Base-by-base conservation (phyloP, 2,329 filamentous ascomycete species). In the Colletotrichum graminicola region DNA sequence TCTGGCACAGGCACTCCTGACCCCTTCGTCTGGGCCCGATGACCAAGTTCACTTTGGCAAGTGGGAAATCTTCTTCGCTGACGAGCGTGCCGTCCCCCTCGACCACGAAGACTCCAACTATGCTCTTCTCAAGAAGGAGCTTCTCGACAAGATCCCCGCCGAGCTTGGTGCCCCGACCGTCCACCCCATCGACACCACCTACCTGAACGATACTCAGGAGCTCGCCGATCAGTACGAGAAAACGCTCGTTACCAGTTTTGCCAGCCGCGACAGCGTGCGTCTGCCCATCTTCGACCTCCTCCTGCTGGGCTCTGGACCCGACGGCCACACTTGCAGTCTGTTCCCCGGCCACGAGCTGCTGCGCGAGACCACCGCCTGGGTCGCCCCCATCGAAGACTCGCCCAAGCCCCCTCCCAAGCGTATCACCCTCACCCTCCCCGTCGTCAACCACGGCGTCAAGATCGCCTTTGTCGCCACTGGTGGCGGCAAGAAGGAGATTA, bases 31-130 rank as follows among this genome's bases (percentile, higher is more conserved):
- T 29, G 84, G 82, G 12, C 79, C 83, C 52, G 80, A 91, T 67
- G 93, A 94, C 79, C 87, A 84, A 5, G 83, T 95, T 75, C 86
- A 92, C 77, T 97, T 97, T 83, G 86, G 88, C 80, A 94, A 93
- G 82, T 99, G 96, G 96, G 93, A 98, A 78, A 94, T 99, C 79
- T 99, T 98, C 88, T 98, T 98, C 82, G 95, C 95, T 79, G 96
- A 99, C 80, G 96, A 99, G 87, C 93, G 96, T 78, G 94, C 94
- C 76, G 96, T 98, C 64, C 93, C 96, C 29, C 91, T 98, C 76
- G 91, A 96, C 81, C 92, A 98, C 83, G 88, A 90, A 75, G 95
- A 99, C 85, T 97, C 94, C 85, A 99, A 98, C 85, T 97, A 98
- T 84, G 90, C 86, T 73, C 90, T 98, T 55, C 84, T 98, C 76